Conservation (phyloP, 1,284 basidiomycete species). For the Pascua sp. region DNA sequence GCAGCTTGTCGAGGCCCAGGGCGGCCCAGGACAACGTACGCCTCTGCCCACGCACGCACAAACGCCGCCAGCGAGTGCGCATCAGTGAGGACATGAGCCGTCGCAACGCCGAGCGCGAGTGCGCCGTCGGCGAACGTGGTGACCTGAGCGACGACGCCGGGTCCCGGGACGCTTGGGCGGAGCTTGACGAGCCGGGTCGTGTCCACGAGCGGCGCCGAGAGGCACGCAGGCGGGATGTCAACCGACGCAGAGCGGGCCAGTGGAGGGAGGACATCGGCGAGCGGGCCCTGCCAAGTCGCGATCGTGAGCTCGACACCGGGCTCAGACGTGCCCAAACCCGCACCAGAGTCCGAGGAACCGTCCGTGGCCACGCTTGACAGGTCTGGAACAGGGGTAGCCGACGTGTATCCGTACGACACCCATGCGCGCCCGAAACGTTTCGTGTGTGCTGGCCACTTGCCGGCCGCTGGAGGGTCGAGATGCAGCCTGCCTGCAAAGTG, state of each 20-base stretch:
- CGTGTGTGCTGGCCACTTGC: slow-evolving; percentile 27
- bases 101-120: slow-evolving; percentile 40
- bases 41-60: slow-evolving; percentile 49
- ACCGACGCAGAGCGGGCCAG: slow-evolving; percentile 2
- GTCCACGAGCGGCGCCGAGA: slow-evolving; percentile 5
- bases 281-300: slow-evolving; percentile 20
- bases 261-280: slow-evolving; percentile 33
- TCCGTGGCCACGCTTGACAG: no score
- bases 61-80: slow-evolving; percentile 50
- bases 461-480: not conserved
- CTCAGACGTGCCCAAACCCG: slow-evolving; percentile 23
- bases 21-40: slow-evolving; percentile 27
- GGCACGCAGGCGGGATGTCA: slow-evolving; percentile 2
- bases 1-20: slow-evolving; percentile 2
- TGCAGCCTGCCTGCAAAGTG: no score
- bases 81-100: slow-evolving; percentile 51
- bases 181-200: slow-evolving; percentile 1
- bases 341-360: no score
- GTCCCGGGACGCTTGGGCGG: slow-evolving; percentile 5
- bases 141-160: slow-evolving; percentile 47
- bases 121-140: slow-evolving; percentile 39
- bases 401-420: slow-evolving; percentile 39
- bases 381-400: no score
- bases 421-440: slow-evolving; percentile 47
- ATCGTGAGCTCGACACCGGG: slow-evolving; percentile 50